phyloP scores from a whole-genome alignment of 371 early-diverging fungal species.

The Rhizopus sp. region DNA sequence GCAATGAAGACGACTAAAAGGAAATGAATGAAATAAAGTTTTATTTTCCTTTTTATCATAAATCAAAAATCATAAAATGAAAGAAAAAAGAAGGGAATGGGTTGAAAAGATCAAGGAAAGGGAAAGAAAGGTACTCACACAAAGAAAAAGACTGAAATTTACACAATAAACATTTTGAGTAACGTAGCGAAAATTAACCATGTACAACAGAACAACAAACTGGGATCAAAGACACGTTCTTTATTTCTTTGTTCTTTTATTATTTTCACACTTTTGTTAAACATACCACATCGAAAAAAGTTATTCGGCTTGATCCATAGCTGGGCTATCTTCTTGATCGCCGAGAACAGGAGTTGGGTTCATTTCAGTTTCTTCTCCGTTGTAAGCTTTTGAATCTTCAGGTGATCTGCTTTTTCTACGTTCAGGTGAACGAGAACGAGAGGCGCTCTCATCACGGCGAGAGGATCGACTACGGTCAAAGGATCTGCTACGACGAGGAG shows the following conservation, averaged over 20 bases:
- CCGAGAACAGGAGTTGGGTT: conserved; percentile 18
- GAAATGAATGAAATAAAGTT: conserved; percentile 1
- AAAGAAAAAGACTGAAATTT: conserved; percentile 6
- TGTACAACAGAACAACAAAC: conserved; percentile 10
- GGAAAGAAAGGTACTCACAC: not conserved
- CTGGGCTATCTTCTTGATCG: conserved; percentile 5
- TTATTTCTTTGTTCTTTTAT: conserved; percentile 2
- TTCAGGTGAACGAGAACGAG: not conserved
- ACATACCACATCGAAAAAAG: conserved; percentile 26
- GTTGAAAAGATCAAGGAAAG: conserved; percentile 4
- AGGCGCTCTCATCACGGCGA: not conserved
- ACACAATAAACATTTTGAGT: conserved; percentile 10
- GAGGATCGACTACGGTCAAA: not conserved
- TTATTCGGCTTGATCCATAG: conserved; percentile 11
- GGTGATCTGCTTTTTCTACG: not conserved
- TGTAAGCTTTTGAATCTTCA: not conserved
- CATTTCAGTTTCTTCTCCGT: not conserved
- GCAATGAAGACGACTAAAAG: not conserved
- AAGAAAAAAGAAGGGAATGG: conserved; percentile 6
- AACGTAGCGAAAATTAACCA: conserved; percentile 2
- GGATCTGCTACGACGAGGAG: not conserved
- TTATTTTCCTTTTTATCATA: conserved; percentile 7
- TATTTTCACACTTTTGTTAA: not conserved
- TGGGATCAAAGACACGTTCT: conserved; percentile 3
- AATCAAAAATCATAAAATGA: conserved; percentile 1